A percentile compares a stretch with the other conserved stretches of the same genome.
Evolutionary conservation across 805 yeast species (phyloP).

Genomic region (Suhomyces xylopsoci): DNA sequence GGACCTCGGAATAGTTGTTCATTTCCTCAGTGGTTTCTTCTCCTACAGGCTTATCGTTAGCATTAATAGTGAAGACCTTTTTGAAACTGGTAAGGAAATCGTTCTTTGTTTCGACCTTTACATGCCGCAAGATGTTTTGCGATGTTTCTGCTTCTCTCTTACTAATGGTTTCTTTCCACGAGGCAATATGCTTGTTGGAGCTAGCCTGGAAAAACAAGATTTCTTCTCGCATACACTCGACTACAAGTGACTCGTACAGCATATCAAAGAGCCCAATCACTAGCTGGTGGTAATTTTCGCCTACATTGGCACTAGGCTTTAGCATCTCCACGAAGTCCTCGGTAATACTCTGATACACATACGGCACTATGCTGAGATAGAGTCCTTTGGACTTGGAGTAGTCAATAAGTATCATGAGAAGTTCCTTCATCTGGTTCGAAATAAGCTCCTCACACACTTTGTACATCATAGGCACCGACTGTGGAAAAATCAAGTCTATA

Average conservation of each 20-base stretch:
- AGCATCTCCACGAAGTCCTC: constrained; percentile 24
- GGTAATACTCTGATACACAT: constrained; percentile 30
- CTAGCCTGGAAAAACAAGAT: constrained; percentile 22
- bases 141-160: constrained; percentile 49
- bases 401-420: constrained; percentile 25
- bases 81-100: constrained; percentile 24
- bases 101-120: constrained; percentile 40
- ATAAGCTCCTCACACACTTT: constrained; percentile 47
- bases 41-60: not conserved
- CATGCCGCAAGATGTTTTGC: constrained; percentile 46
- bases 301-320: constrained; percentile 32
- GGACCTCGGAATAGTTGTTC: constrained; percentile 58
- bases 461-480: constrained; percentile 43
- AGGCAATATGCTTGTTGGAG: constrained; percentile 22
- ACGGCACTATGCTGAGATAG: constrained; percentile 40
- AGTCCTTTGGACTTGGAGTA: constrained; percentile 23
- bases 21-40: constrained; percentile 4
- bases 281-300: constrained; percentile 30
- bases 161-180: constrained; percentile 36
- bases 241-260: constrained; percentile 38
- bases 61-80: constrained; percentile 21
- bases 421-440: constrained; percentile 36
- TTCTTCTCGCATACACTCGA: constrained; percentile 41
- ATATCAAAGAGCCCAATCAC: constrained; percentile 39
- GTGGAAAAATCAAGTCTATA: constrained; percentile 46